A percentile compares a stretch with the other conserved stretches of the same genome.
phyloP scores from a whole-genome alignment of 208 protist species.

The Leishmania gerbilli region DNA sequence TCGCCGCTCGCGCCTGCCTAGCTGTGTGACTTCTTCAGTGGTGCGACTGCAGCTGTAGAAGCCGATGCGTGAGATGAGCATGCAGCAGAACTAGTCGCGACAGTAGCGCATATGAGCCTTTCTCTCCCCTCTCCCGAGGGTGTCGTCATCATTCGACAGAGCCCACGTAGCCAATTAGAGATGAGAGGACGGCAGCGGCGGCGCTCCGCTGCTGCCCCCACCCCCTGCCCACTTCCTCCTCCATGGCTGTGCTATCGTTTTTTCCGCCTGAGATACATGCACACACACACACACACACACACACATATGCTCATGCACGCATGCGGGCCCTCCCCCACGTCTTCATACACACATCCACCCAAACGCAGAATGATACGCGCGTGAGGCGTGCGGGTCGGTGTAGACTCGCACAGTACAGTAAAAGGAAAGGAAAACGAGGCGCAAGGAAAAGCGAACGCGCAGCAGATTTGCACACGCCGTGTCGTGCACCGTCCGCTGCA shows the following conservation, averaged over 20 bases:
- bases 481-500: neutral
- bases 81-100: neutral
- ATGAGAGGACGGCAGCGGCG: neutral
- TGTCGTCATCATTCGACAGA: neutral
- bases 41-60: neutral
- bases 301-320: neutral
- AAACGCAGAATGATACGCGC: neutral
- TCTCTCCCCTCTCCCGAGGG: neutral
- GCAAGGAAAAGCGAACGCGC: neutral
- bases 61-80: neutral
- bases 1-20: neutral
- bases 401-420: neutral
- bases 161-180: neutral
- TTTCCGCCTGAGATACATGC: neutral
- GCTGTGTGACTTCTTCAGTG: neutral
- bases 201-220: neutral
- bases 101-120: neutral
- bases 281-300: neutral
- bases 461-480: neutral
- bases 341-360: neutral
- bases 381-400: neutral
- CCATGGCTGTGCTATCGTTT: neutral
- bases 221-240: neutral
- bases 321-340: too few relatives aligned
- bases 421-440: neutral